Evolutionary conservation across 2,329 filamentous ascomycete species (phyloP), one percentile per base, ranked within the genome.

Genomic region (Fusarium staphyleae): DNA sequence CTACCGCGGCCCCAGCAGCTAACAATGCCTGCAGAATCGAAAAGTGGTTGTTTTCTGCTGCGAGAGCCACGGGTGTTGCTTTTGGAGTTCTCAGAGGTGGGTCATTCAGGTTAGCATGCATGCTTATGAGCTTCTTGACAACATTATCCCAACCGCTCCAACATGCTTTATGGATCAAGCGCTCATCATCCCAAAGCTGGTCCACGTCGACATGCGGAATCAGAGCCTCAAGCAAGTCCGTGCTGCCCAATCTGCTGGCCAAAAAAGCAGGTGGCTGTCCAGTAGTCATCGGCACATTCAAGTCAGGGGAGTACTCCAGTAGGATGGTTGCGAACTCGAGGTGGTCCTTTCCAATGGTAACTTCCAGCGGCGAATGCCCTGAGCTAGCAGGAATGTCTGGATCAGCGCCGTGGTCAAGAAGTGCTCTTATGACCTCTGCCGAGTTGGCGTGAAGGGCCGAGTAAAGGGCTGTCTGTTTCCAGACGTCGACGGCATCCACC

Each of bases 391-490:
- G n/a, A 14, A 59, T 51, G 14, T 61, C 42, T 4, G 48, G 48
- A n/a, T 64, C 41, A 7, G 56, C 61, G 1, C 61, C 61, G 8
- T 51, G 24, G 22, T 59, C 42, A 15, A 63, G 51, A 22, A 63
- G 53, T 5, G 45, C 33, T 19, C 44, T 41, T 30, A 55, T 54
- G 14, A 54, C 48, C 10, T 61, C 48, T 1, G 22, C 46, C 11
- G 57, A 53, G 4, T 48, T 49, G 13, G 48, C 33, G 19, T 60
- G 28, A 15, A 64, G 42, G 1, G 60, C 59, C 2, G 34, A 48
- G 22, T 53, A 61, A 14, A 63, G 49, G 5, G 61, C 57, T 3
- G 61, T 61, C 37, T 58, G 48, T n/a, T 36, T 52, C 51, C 53
- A 56, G 5, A 34, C 15, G 32, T 63, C 57, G n/a, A 30, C 28